These are phyloP conservation scores for Blastomyces parvus DNA, from an alignment of 2,329 filamentous ascomycete species.

Conservation along the genomic window DNA sequence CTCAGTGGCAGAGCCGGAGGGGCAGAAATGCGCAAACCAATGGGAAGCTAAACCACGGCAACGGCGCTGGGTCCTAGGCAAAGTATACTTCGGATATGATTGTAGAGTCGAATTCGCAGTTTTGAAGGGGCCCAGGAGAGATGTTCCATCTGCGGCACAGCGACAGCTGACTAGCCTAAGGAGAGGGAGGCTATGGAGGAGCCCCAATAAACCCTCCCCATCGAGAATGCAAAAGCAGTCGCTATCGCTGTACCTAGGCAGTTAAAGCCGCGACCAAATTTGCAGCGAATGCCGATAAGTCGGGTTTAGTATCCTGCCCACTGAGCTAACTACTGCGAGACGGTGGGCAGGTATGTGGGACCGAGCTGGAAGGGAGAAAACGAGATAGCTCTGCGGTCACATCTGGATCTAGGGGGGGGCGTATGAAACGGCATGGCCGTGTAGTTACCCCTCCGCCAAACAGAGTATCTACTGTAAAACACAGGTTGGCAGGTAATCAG, in stretches of 20 bases:
- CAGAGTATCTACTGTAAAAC: too few species aligned
- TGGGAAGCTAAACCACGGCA: background rate
- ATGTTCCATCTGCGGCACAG: conserved; percentile 5
- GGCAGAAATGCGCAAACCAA: conserved; percentile 2
- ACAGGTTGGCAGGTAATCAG: background rate
- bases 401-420: background rate
- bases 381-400: background rate
- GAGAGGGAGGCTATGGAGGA: too few species aligned
- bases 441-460: background rate
- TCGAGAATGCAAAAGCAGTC: background rate
- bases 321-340: background rate
- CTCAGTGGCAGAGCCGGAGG: background rate
- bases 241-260: background rate
- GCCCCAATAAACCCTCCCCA: background rate
- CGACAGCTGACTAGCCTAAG: background rate
- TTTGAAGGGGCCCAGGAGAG: background rate
- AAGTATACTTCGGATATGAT: background rate
- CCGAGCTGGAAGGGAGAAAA: background rate
- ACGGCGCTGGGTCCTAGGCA: conserved; percentile 1
- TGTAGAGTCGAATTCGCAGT: background rate
- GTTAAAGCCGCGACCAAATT: background rate
- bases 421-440: background rate
- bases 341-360: background rate
- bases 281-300: background rate
- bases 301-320: background rate